Evolutionary conservation across 768 basidiomycete genomes (phyloP).

Genomic region (Tylopilus sp.): DNA sequence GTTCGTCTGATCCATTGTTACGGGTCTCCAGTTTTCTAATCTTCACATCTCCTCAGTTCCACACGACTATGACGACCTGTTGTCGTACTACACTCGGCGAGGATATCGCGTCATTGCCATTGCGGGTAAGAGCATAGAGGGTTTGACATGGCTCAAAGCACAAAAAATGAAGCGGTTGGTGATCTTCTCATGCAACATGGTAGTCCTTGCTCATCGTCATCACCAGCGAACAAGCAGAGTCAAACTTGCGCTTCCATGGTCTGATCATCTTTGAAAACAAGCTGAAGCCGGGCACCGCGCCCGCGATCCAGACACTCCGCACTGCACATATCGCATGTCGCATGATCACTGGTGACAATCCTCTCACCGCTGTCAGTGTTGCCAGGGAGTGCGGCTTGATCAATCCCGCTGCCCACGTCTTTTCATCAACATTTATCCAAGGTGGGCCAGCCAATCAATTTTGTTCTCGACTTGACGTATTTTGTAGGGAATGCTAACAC

Average conservation of each 20-base stretch:
- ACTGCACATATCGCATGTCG: constrained; percentile 88
- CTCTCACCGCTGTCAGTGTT: constrained; percentile 94
- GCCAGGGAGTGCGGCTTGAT: constrained; percentile 91
- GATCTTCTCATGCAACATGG: neutral
- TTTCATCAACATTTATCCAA: constrained; percentile 72
- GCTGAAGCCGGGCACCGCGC: constrained; percentile 86
- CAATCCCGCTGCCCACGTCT: constrained; percentile 85
- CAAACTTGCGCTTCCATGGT: constrained; percentile 84
- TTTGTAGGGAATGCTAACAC: constrained; percentile 49
- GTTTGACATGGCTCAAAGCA: constrained; percentile 94
- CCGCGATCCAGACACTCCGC: constrained; percentile 85
- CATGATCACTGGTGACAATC: constrained; percentile 99
- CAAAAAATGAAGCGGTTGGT: constrained; percentile 90
- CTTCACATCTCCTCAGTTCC: constrained; percentile 60
- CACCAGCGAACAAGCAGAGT: constrained; percentile 89
- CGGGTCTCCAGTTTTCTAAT: constrained; percentile 9
- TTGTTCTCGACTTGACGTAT: neutral
- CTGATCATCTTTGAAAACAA: constrained; percentile 98
- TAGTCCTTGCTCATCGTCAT: constrained; percentile 2
- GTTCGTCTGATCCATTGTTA: constrained; percentile 48
- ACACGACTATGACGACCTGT: constrained; percentile 90
- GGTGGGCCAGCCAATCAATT: constrained; percentile 39
- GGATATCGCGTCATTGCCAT: constrained; percentile 98
- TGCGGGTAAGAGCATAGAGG: constrained; percentile 92
- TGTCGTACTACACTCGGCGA: constrained; percentile 94